Base-by-base conservation (phyloP, 139 green algal genomes). In the Chlorella sp. region DNA sequence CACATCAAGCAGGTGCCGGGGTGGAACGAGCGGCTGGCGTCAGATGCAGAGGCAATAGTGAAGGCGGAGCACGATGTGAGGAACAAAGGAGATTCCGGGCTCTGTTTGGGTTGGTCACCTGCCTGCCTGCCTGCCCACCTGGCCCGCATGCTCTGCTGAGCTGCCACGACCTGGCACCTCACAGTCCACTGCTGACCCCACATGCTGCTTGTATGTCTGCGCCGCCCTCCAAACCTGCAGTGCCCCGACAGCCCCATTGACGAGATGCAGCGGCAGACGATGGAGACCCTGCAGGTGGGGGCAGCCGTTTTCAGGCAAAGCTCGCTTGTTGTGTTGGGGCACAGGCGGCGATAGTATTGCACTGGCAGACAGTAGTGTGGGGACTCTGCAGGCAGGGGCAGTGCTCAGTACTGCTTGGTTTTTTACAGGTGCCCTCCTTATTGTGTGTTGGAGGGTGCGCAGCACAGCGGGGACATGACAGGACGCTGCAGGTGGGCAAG, bases 61-160 rank as follows among this genome's bases (percentile, higher is more conserved):
- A 90, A 90, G 80, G 87, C 87, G 30, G 87, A 90, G 78, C 78
- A 40, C 12, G 77, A 86, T 4, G 84, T 88, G 68, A 88, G 84
- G 22, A 73, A 19, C 61, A 69, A 69, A 30, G 66, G 66, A 4
- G 66, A 28, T 73, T n/a, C n/a, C n/a, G n/a, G n/a, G n/a, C n/a
- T n/a, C n/a, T n/a, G n/a, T n/a, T n/a, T n/a, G n/a, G n/a, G n/a
- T n/a, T n/a, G n/a, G n/a, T n/a, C 69, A 28, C 30, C 28, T 30
- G 30, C 69, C 30, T 9, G 48, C 64, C 22, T 16, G 64, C 64
- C 64, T 71, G 64, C 64, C 21, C 11, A 32, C 22, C 64, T 32
- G 21, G 5, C 64, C 64, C 19, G 11, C 64, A 9, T 71, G 64
- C 11, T 9, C 64, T 28, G 64, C 64, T 14, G 16, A 14, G 21